Base-by-base conservation (phyloP, 2,329 filamentous ascomycete species). In the Calonectria fujianensis region DNA sequence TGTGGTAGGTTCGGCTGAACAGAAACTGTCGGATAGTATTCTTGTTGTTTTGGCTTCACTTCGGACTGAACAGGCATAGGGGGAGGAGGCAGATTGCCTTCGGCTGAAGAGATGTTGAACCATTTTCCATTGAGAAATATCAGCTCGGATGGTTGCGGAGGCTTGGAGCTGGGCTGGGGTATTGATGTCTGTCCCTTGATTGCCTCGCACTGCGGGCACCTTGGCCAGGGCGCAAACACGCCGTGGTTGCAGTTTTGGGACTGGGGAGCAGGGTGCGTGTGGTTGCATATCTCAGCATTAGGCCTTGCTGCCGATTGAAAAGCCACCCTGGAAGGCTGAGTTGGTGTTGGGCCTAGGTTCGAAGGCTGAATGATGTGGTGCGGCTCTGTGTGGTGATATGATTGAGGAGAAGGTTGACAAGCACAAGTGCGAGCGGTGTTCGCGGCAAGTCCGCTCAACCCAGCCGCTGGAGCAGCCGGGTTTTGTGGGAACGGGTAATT, bases 121-220 rank as follows among this genome's bases (percentile, higher is more conserved):
- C 57, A 63, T 29, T 63, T 63, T 29, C 57, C 57, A 41, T 63
- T 63, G 1, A 63, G 57, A 41, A 20, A 63, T 41, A 63, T 63
- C 18, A 41, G 39, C 8, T 29, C 24, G 2, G 35, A 29, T 10
- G 35, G 10, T 41, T 37, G 35, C 4, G 37, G 18, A 14, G 7
- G 8, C 27, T 41, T 37, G 11, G 57, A 8, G 32, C n/a, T 10
- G 4, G 35, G 24, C 13, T 63, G 57, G 20, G 8, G 11, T 41
- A 18, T 41, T 41, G 39, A 16, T 16, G 13, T 24, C 14, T 63
- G 35, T 11, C 0, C 14, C 31, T 41, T 41, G 4, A 9, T 8
- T 20, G 39, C 24, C 4, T 39, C 24, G 39, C 57, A 61, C 8
- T 27, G n/a, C 13, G 35, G 41, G 24, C 35, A 61, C 6, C 24